Evolutionary conservation across 2,329 filamentous ascomycete genomes (phyloP), one percentile per base, ranked within the genome.

Genomic region (Fusarium sarcochroum): DNA sequence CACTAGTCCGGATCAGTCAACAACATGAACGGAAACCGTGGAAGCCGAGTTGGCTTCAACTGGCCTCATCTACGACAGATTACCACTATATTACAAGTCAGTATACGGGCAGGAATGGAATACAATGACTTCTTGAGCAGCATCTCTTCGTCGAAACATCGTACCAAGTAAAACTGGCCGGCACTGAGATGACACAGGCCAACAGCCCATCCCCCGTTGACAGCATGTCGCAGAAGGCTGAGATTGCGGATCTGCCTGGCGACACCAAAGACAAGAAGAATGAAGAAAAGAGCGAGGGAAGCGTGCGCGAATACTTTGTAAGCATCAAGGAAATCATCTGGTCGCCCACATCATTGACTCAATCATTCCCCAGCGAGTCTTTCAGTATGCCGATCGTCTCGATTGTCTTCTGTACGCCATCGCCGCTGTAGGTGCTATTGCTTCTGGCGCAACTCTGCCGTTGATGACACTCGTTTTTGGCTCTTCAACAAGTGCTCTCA

Each of bases 391-490:
- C 20, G 32, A 48, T 10, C 32, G 30, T 14, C 46, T 48, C 20
- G 46, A 48, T 27, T 13, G 46, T n/a, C 13, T 37, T 6, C 21
- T 48, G 32, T 48, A 48, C 20, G 27, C 46, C n/a, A 25, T 48
- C 9, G 27, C 32, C 20, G n/a, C 20, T 21, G 9, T n/a, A 23
- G 46, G 46, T 13, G 45, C 45, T 35, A 23, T 48, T 17, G 45
- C 30, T 3, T 30, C 32, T 35, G 45, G 45, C 17, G 45, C 45
- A 15, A 21, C 30, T 20, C n/a, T 48, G 9, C 46, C 46, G 6
- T 23, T 48, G 46, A 48, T 48, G 46, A 48, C 32, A 5, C 32
- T 48, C 11, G 32, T 37, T 4, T 48, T 48, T 25, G 46, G 46
- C 7, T 48, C 32, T 5, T 48, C 32, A 37, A 48, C 32, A 37